These are phyloP conservation scores for Helicosporidium sp. DNA, from an alignment of 139 green algal species.

Conservation along the genomic window DNA sequence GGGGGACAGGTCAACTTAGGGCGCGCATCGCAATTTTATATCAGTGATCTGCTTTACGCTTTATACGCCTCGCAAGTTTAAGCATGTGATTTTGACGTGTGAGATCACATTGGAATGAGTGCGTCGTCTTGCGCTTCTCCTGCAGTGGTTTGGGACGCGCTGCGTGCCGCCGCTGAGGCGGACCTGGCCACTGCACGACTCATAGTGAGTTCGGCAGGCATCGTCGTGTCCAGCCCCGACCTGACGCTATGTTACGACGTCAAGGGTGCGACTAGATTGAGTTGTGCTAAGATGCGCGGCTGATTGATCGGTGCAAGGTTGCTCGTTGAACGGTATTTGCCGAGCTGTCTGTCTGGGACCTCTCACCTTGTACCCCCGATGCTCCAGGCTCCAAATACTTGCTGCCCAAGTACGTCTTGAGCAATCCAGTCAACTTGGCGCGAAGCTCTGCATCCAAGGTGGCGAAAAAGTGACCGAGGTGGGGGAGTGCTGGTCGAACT, in stretches of 20 bases:
- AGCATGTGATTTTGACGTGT: too few species aligned
- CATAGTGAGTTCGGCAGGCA: constrained; percentile 54
- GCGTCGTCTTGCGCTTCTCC: constrained; percentile 1
- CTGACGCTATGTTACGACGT: constrained; percentile 70
- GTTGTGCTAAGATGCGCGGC: too few species aligned
- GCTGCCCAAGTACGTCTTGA: constrained; percentile 43
- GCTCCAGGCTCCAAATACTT: constrained; percentile 38
- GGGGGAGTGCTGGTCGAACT: too few species aligned
- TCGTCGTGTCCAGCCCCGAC: constrained; percentile 50
- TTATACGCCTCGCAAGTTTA: too few species aligned
- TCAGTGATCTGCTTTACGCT: too few species aligned
- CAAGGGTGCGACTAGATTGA: constrained; percentile 25
- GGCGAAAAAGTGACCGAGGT: too few species aligned
- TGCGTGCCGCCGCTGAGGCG: constrained; percentile 36
- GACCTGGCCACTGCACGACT: constrained; percentile 35
- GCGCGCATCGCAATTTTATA: too few species aligned
- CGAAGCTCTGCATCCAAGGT: too few species aligned
- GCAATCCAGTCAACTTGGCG: constrained; percentile 22
- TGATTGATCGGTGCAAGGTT: too few species aligned
- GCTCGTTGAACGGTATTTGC: too few species aligned
- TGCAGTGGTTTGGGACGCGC: constrained; percentile 67
- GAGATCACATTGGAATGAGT: too few species aligned
- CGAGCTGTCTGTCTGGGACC: not conserved
- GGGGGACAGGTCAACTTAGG: too few species aligned
- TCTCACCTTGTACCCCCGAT: not conserved